phyloP scores from a whole-genome alignment of 768 basidiomycete genomes.

The Suillus luteus region DNA sequence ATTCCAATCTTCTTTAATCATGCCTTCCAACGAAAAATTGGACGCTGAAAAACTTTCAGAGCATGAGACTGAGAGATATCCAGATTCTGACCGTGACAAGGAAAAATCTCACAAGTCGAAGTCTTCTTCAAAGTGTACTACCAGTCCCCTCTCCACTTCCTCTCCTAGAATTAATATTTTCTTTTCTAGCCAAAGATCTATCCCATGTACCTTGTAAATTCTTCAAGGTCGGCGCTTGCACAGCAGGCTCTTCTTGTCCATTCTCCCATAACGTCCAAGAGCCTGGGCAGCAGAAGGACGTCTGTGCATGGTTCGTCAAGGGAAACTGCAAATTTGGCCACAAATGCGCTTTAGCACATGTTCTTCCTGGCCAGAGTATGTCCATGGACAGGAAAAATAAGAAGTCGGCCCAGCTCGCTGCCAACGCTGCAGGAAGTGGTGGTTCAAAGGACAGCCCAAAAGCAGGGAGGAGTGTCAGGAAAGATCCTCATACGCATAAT shows the following conservation, averaged over 20 bases:
- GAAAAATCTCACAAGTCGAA: conserved; percentile 24
- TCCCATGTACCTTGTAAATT: conserved; percentile 98
- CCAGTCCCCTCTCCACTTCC: conserved; percentile 15
- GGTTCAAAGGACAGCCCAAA: conserved; percentile 37
- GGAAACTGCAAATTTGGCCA: conserved; percentile 84
- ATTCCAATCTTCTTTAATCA: conserved; percentile 11
- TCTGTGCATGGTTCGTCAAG: conserved; percentile 90
- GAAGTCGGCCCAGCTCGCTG: conserved; percentile 78
- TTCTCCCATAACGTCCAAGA: conserved; percentile 83
- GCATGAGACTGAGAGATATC: conserved; percentile 25
- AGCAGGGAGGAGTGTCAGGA: conserved; percentile 37
- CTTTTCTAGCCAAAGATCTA: conserved; percentile 73
- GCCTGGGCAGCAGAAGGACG: conserved; percentile 77
- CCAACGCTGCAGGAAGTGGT: conserved; percentile 39
- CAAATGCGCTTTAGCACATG: conserved; percentile 91
- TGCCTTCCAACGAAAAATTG: conserved; percentile 28
- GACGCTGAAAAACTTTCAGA: conserved; percentile 20
- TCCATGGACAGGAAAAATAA: conserved; percentile 98
- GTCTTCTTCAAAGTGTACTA: conserved; percentile 35
- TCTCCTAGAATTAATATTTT: neutral
- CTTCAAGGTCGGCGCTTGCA: conserved; percentile 92
- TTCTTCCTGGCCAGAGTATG: conserved; percentile 92
- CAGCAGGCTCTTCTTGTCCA: conserved; percentile 92
- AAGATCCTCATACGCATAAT: conserved; percentile 34
- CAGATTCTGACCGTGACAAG: conserved; percentile 19